A percentile compares a stretch with the other conserved stretches of the same genome.
Conservation (phyloP, 2,329 filamentous ascomycete species). For the Fusarium chaquense region DNA sequence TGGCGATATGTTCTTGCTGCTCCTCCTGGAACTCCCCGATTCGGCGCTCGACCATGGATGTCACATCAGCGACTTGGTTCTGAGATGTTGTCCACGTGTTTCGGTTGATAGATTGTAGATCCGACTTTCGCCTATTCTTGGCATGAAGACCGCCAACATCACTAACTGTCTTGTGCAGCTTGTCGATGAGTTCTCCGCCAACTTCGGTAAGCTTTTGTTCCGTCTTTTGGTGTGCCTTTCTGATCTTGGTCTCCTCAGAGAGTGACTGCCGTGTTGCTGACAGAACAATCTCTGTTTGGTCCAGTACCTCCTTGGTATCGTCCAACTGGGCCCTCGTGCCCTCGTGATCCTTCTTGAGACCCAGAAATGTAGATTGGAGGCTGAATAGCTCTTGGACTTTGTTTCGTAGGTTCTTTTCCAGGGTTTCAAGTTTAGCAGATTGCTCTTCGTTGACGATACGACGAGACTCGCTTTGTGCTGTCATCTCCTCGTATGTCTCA, state of each 20-base stretch:
- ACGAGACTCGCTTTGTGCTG: slow-evolving; percentile 89
- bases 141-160: slow-evolving; percentile 86
- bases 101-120: slow-evolving; percentile 84
- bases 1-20: slow-evolving; percentile 77
- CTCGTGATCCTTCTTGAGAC: slow-evolving; percentile 90
- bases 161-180: slow-evolving; percentile 79
- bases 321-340: slow-evolving; percentile 77
- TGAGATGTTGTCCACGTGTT: slow-evolving; percentile 83
- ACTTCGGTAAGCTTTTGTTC: slow-evolving; percentile 81
- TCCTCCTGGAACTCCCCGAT: slow-evolving; percentile 78
- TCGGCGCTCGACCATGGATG: slow-evolving; percentile 79
- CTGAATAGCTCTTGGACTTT: slow-evolving; percentile 94
- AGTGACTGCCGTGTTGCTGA: slow-evolving; percentile 80
- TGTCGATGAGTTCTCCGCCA: slow-evolving; percentile 81
- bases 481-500: slow-evolving; percentile 91
- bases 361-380: slow-evolving; percentile 87
- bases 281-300: slow-evolving; percentile 89
- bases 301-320: slow-evolving; percentile 82
- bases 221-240: slow-evolving; percentile 87
- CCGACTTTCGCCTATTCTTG: slow-evolving; percentile 87
- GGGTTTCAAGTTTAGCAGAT: slow-evolving; percentile 88
- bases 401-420: slow-evolving; percentile 90
- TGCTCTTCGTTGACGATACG: slow-evolving; percentile 94
- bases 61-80: slow-evolving; percentile 80
- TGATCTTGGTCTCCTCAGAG: slow-evolving; percentile 81